These are phyloP conservation scores for Fusarium nurragi DNA, from an alignment of 2,329 filamentous ascomycete species.

Conservation along the genomic window DNA sequence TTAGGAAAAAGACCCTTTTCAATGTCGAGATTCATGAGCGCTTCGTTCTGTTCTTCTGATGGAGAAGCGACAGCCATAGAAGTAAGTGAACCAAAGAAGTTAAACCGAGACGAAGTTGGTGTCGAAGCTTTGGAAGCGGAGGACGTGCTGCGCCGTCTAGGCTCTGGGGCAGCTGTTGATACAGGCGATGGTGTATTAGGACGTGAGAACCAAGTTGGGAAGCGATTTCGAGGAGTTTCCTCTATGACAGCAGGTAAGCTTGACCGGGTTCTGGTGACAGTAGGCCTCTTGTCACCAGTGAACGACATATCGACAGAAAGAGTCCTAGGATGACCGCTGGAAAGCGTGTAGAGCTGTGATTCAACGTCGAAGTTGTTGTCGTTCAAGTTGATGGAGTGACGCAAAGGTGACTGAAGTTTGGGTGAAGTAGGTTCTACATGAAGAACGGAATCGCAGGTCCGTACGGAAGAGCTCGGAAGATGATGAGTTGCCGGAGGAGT, in stretches of 20 bases:
- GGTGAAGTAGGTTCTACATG: conserved; percentile 44
- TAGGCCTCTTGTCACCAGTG: conserved; percentile 45
- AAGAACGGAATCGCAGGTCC: conserved; percentile 37
- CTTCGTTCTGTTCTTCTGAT: conserved; percentile 56
- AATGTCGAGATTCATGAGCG: conserved; percentile 65
- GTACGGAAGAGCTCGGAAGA: conserved; percentile 32
- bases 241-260: conserved; percentile 31
- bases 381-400: conserved; percentile 45
- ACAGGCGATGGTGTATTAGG: conserved; percentile 29
- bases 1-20: conserved; percentile 63
- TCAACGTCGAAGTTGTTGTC: conserved; percentile 22
- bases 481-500: conserved; percentile 33
- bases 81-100: conserved; percentile 56
- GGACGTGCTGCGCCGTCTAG: conserved; percentile 31
- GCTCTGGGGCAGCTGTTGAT: conserved; percentile 16
- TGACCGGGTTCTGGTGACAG: conserved; percentile 10
- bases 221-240: conserved; percentile 25
- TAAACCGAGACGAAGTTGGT: conserved; percentile 53
- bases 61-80: conserved; percentile 54
- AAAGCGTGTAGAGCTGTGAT: conserved; percentile 21
- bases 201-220: conserved; percentile 42
- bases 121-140: conserved; percentile 50
- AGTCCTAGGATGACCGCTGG: conserved; percentile 19
- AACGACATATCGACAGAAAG: conserved; percentile 49
- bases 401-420: conserved; percentile 47